phyloP scores from a whole-genome alignment of 768 basidiomycete genomes.

The Leccinum ochraceum region DNA sequence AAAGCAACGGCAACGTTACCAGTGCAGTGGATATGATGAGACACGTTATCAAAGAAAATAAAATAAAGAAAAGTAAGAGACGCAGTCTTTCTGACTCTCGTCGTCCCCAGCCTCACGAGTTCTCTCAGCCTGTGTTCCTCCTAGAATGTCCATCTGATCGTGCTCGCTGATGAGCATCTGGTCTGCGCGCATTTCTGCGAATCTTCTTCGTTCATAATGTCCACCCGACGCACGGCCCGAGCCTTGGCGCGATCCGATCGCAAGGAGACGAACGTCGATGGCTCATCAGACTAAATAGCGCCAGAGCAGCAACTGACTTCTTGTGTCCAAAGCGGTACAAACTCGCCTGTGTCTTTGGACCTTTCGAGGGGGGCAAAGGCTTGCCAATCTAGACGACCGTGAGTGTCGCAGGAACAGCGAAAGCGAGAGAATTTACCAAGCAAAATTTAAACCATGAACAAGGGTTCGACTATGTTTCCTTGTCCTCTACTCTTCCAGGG shows the following conservation, averaged over 20 bases:
- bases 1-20: conserved; percentile 11
- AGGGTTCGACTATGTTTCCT: conserved; percentile 23
- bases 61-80: background rate
- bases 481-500: conserved; percentile 41
- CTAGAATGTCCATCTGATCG: conserved; percentile 71
- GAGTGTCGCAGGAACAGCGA: background rate
- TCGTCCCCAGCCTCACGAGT: conserved; percentile 34
- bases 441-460: conserved; percentile 58
- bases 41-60: background rate
- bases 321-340: conserved; percentile 97
- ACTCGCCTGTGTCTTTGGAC: conserved; percentile 88
- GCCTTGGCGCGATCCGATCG: conserved; percentile 68
- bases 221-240: conserved; percentile 66
- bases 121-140: conserved; percentile 53
- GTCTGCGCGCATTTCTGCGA: conserved; percentile 76
- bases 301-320: conserved; percentile 56
- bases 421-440: conserved; percentile 48
- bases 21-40: background rate
- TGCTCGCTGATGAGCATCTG: conserved; percentile 76
- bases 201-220: conserved; percentile 99
- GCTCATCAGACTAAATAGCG: conserved; percentile 36
- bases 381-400: conserved; percentile 74
- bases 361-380: conserved; percentile 90
- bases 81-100: conserved; percentile 43
- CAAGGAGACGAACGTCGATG: conserved; percentile 90